Evolutionary conservation across 1,284 basidiomycete genomes (phyloP).

Genomic region (Ceratobasidium sp.): DNA sequence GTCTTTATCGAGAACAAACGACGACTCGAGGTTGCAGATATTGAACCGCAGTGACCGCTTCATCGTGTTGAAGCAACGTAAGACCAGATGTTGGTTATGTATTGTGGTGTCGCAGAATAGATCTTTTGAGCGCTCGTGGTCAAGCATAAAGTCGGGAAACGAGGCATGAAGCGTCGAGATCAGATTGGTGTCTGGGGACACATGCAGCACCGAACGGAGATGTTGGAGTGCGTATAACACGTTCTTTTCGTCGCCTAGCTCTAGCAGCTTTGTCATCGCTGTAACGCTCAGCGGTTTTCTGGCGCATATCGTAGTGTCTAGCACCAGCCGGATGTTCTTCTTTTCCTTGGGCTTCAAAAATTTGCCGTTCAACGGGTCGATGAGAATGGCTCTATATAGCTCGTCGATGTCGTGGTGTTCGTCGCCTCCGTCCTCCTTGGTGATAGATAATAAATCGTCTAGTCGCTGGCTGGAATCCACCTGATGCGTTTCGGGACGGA

Average conservation of each 20-base stretch:
- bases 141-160: conserved; percentile 6
- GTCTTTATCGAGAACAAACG: not conserved
- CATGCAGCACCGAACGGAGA: conserved; percentile 6
- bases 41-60: conserved; percentile 2
- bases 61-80: not conserved
- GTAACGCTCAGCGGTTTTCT: not conserved
- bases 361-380: not conserved
- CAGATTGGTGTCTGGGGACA: not conserved
- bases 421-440: too few species aligned
- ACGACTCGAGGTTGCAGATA: conserved; percentile 9
- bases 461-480: not conserved
- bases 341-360: not conserved
- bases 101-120: not conserved
- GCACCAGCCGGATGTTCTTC: not conserved
- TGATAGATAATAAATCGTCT: not conserved
- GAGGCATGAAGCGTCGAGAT: conserved; percentile 7
- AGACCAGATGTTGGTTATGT: not conserved
- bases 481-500: not conserved
- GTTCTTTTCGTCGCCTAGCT: not conserved
- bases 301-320: not conserved
- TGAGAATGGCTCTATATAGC: not conserved
- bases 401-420: too few species aligned
- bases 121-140: not conserved
- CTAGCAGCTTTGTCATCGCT: not conserved
- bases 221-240: not conserved